Evolutionary conservation across 805 yeast species (phyloP).

Genomic region (Candida pseudoglaebosa): DNA sequence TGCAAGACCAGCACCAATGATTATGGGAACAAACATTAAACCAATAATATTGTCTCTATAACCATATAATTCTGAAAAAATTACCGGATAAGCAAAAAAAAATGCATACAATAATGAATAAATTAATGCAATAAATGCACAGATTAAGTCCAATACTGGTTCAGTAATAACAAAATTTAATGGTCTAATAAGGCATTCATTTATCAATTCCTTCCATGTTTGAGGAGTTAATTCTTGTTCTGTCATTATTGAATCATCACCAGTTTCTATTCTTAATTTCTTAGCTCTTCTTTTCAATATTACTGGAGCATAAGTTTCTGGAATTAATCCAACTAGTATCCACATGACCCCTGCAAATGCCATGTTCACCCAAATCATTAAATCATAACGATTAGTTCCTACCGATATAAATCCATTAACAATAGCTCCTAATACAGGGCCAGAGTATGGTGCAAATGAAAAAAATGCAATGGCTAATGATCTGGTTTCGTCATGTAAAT

Average conservation of each 20-base stretch:
- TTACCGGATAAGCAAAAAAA: conserved; percentile 93
- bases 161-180: conserved; percentile 72
- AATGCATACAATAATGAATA: conserved; percentile 89
- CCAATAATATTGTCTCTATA: conserved; percentile 78
- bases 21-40: conserved; percentile 83
- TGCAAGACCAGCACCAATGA: conserved; percentile 80
- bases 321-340: conserved; percentile 59
- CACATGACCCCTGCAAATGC: conserved; percentile 87
- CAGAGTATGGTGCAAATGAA: conserved; percentile 89
- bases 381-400: conserved; percentile 61
- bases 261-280: conserved; percentile 70
- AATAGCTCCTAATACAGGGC: conserved; percentile 87
- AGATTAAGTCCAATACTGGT: conserved; percentile 80
- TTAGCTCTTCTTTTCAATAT: conserved; percentile 65
- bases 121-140: conserved; percentile 82
- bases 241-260: conserved; percentile 81
- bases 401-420: conserved; percentile 83
- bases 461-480: conserved; percentile 89
- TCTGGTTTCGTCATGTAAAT: conserved; percentile 76
- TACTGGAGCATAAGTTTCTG: conserved; percentile 91
- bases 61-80: conserved; percentile 72
- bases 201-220: conserved; percentile 61
- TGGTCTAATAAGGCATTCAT: conserved; percentile 76
- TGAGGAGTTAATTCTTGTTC: conserved; percentile 86
- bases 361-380: conserved; percentile 88